phyloP scores from a whole-genome alignment of 2,329 filamentous ascomycete species.

The Microcyclospora pomicola region DNA sequence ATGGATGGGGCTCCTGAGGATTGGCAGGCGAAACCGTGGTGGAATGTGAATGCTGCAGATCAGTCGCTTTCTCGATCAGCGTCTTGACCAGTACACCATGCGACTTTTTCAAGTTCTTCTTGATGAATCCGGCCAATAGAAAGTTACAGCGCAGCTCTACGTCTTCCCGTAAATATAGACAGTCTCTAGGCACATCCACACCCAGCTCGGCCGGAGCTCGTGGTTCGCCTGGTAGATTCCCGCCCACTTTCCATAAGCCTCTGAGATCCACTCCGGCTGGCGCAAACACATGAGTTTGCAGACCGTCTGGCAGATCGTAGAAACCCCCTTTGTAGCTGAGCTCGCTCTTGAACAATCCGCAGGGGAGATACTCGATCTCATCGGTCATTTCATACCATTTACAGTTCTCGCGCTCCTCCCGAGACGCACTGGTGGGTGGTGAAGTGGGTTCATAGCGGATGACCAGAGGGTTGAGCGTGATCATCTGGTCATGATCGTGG shows the following conservation, averaged over 20 bases:
- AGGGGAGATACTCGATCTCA: slow-evolving; percentile 60
- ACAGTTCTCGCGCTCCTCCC: slow-evolving; percentile 54
- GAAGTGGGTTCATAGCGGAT: slow-evolving; percentile 55
- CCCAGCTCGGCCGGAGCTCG: slow-evolving; percentile 48
- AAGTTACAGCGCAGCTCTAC: slow-evolving; percentile 71
- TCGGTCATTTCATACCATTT: slow-evolving; percentile 72
- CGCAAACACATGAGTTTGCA: slow-evolving; percentile 74
- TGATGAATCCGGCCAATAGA: slow-evolving; percentile 62
- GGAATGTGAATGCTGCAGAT: not conserved
- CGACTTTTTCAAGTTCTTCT: slow-evolving; percentile 65
- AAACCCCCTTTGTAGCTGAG: slow-evolving; percentile 72
- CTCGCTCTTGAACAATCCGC: slow-evolving; percentile 48
- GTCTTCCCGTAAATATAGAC: slow-evolving; percentile 73
- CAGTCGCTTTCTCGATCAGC: slow-evolving; percentile 11
- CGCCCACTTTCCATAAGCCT: slow-evolving; percentile 69
- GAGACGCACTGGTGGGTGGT: slow-evolving; percentile 49
- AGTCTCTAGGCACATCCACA: slow-evolving; percentile 46
- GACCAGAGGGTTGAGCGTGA: slow-evolving; percentile 74
- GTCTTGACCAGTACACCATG: slow-evolving; percentile 55
- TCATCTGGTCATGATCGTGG: slow-evolving; percentile 69
- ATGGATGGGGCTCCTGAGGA: too few species aligned
- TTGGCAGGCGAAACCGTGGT: too few species aligned
- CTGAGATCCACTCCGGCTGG: slow-evolving; percentile 69
- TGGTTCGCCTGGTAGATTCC: slow-evolving; percentile 57
- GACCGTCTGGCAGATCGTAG: slow-evolving; percentile 54